Evolutionary conservation across 208 protist species (phyloP).

Genomic region (Trichomonas vaginalis): DNA sequence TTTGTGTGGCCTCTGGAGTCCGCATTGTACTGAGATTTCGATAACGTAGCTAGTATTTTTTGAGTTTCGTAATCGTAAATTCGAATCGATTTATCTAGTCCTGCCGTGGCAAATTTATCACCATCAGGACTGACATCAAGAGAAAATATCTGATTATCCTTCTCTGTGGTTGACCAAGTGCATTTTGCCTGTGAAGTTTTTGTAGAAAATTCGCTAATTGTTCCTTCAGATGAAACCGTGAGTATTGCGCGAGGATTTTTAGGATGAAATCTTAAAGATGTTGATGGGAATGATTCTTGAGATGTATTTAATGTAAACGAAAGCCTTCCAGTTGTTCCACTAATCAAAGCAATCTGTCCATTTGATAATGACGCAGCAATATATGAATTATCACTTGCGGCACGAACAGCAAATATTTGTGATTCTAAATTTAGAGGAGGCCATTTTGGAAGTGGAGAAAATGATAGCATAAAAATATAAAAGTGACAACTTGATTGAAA

Average conservation of each 20-base stretch:
- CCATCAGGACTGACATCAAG: background rate
- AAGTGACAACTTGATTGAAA: background rate
- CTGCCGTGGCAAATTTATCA: background rate
- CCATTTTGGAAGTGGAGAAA: background rate
- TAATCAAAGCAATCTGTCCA: background rate
- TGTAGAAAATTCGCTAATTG: background rate
- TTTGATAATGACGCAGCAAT: background rate
- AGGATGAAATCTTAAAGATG: background rate
- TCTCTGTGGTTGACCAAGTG: background rate
- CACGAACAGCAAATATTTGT: background rate
- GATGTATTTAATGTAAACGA: background rate
- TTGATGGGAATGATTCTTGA: background rate
- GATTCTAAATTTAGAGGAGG: background rate
- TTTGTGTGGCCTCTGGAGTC: background rate
- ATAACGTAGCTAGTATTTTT: background rate
- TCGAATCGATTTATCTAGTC: background rate
- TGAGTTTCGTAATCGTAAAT: constrained; percentile 1
- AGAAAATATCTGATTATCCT: background rate
- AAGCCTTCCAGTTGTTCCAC: background rate
- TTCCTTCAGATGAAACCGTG: background rate
- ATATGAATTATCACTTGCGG: background rate
- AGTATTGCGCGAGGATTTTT: background rate
- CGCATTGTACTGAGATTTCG: background rate
- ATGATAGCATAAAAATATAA: background rate
- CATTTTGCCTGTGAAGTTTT: background rate